phyloP scores from a whole-genome alignment of 2,329 filamentous ascomycete species.

The Trichoderma koningii region DNA sequence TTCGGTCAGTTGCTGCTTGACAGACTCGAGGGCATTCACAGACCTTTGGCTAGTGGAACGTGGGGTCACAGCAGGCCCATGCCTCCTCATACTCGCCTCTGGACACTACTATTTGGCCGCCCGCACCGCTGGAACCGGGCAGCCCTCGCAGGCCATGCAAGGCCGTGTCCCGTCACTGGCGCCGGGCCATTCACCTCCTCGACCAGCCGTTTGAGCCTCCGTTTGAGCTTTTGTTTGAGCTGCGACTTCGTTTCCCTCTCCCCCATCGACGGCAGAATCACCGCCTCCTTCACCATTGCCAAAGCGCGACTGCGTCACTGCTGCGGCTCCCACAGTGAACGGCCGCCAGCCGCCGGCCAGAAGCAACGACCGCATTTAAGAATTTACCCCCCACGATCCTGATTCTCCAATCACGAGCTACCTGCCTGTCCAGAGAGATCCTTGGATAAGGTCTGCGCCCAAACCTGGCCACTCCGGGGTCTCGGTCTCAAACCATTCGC shows the following conservation, averaged over 20 bases:
- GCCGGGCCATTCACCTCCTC: neutral
- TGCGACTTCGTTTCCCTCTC: neutral
- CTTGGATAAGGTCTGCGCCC: constrained; percentile 25
- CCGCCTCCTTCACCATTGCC: neutral
- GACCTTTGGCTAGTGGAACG: constrained; percentile 14
- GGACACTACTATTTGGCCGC: constrained; percentile 11
- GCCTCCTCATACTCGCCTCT: constrained; percentile 9
- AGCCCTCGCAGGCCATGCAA: constrained; percentile 16
- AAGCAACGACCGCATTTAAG: constrained; percentile 1
- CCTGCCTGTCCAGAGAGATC: constrained; percentile 23
- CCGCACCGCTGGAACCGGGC: constrained; percentile 23
- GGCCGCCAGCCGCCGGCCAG: constrained; percentile 23
- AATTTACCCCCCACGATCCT: constrained; percentile 19
- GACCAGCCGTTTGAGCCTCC: constrained; percentile 4
- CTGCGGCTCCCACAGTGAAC: neutral
- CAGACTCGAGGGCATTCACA: neutral
- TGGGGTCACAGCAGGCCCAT: constrained; percentile 17
- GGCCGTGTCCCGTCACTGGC: constrained; percentile 13
- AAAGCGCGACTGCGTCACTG: neutral
- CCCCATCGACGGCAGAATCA: neutral
- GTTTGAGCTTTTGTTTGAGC: neutral
- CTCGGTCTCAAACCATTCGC: constrained; percentile 27
- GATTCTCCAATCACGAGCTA: constrained; percentile 29
- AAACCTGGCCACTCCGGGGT: constrained; percentile 26
- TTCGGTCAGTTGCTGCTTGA: neutral